Evolutionary conservation across 2,329 filamentous ascomycete species (phyloP).

Genomic region (Aspergillus pseudoterreus): DNA sequence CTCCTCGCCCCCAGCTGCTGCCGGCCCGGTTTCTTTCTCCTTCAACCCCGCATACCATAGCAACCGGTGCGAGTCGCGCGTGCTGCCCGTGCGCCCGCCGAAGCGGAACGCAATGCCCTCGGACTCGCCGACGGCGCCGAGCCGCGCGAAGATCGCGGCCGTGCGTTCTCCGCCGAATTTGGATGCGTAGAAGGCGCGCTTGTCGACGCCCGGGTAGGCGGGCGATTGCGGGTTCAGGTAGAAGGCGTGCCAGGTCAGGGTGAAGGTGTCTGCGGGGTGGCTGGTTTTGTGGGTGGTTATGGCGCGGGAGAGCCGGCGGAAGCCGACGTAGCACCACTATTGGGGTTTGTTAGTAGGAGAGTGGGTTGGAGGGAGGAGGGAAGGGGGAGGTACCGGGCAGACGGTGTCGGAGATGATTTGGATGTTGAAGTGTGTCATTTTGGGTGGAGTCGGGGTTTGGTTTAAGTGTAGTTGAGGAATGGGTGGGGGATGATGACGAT

Average conservation of each 20-base stretch:
- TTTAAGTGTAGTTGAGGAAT: not conserved
- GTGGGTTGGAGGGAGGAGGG: not conserved
- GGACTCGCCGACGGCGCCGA: slow-evolving; percentile 55
- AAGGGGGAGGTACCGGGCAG: slow-evolving; percentile 53
- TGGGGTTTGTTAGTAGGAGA: slow-evolving; percentile 7
- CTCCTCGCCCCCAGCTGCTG: not conserved
- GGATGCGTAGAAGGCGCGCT: slow-evolving; percentile 55
- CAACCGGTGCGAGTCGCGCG: slow-evolving; percentile 73
- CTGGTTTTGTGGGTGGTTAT: slow-evolving; percentile 63
- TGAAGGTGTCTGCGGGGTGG: slow-evolving; percentile 68
- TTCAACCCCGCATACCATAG: slow-evolving; percentile 65
- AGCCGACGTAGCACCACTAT: slow-evolving; percentile 71
- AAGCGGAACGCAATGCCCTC: slow-evolving; percentile 73
- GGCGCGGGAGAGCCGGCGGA: slow-evolving; percentile 68
- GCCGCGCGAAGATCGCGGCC: slow-evolving; percentile 54
- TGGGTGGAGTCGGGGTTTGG: slow-evolving; percentile 17
- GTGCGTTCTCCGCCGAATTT: slow-evolving; percentile 64
- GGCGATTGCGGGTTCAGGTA: slow-evolving; percentile 70
- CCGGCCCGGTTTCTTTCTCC: slow-evolving; percentile 23
- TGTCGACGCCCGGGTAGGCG: slow-evolving; percentile 47
- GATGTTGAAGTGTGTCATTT: slow-evolving; percentile 73
- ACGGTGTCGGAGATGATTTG: slow-evolving; percentile 77
- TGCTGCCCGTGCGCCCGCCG: slow-evolving; percentile 69
- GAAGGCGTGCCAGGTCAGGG: slow-evolving; percentile 72
- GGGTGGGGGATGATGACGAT: not conserved